Evolutionary conservation across 1,284 basidiomycete genomes (phyloP).

Genomic region (Moesziomyces sp.): DNA sequence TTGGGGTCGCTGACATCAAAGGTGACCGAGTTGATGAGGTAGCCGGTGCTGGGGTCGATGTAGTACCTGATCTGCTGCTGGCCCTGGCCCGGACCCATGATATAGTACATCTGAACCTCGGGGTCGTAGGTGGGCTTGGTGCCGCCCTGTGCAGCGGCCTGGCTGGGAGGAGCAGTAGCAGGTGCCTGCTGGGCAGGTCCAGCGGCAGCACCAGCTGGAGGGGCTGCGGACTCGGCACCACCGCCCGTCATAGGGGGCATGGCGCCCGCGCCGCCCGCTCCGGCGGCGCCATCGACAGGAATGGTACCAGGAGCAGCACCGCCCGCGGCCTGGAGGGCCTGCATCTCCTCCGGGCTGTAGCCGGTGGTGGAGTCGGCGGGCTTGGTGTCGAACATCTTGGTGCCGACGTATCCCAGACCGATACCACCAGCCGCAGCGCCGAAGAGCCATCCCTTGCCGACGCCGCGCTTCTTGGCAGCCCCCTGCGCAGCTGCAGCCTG

Average conservation of each 20-base stretch:
- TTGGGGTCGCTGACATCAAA: slow-evolving; percentile 28
- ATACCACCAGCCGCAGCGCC: slow-evolving; percentile 5
- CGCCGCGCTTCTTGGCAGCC: slow-evolving; percentile 10
- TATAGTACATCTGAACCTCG: slow-evolving; percentile 4
- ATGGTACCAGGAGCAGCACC: slow-evolving; percentile 12
- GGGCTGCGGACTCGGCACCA: too few species aligned
- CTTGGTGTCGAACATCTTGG: slow-evolving; percentile 34
- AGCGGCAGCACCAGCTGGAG: neutral
- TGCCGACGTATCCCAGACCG: slow-evolving; percentile 4
- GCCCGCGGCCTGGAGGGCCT: slow-evolving; percentile 20
- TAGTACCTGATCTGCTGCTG: slow-evolving; percentile 17
- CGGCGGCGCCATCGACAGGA: slow-evolving; percentile 15
- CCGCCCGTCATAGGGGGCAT: neutral
- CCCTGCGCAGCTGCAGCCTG: neutral
- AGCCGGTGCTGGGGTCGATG: slow-evolving; percentile 18
- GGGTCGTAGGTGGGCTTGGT: slow-evolving; percentile 4
- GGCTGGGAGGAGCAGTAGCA: neutral
- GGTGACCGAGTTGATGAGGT: slow-evolving; percentile 22
- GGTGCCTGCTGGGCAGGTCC: neutral
- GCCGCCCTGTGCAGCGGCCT: neutral
- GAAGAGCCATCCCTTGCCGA: slow-evolving; percentile 1
- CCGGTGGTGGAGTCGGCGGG: slow-evolving; percentile 24
- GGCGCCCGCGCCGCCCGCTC: neutral
- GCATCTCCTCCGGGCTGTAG: slow-evolving; percentile 19
- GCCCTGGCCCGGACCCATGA: neutral